Percentiles rank a stretch among this genome's conserved stretches.
phyloP scores from a whole-genome alignment of 1,284 basidiomycete species.

The Leccinum proliferum region DNA sequence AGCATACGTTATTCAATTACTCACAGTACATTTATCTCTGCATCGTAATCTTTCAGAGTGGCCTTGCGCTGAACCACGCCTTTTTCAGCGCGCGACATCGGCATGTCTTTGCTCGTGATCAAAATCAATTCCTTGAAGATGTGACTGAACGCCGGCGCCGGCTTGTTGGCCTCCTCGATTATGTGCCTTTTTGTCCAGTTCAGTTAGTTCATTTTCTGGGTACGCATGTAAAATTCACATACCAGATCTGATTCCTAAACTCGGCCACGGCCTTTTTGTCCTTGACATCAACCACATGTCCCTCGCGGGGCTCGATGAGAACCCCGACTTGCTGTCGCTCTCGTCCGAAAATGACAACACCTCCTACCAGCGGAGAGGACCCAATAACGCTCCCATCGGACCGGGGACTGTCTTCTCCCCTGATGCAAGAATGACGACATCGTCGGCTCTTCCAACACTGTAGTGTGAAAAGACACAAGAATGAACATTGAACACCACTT shows the following conservation, averaged over 20 bases:
- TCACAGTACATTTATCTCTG: constrained; percentile 25
- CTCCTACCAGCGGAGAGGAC: constrained; percentile 22
- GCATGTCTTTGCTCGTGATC: not conserved
- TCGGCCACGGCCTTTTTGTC: constrained; percentile 23
- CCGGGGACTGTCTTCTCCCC: constrained; percentile 31
- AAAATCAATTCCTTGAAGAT: constrained; percentile 19
- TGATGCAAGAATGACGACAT: constrained; percentile 24
- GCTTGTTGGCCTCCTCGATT: constrained; percentile 26
- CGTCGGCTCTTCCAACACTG: not conserved
- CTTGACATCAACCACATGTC: constrained; percentile 23
- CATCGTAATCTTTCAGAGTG: constrained; percentile 18
- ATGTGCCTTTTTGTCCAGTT: constrained; percentile 12
- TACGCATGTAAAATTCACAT: constrained; percentile 7
- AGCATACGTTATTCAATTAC: constrained; percentile 2
- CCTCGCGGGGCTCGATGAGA: constrained; percentile 32
- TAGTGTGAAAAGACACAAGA: not conserved
- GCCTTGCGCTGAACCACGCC: constrained; percentile 23
- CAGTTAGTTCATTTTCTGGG: not conserved
- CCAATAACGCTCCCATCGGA: constrained; percentile 23
- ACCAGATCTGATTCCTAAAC: constrained; percentile 34
- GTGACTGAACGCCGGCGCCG: constrained; percentile 23
- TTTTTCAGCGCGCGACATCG: constrained; percentile 18
- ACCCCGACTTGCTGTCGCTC: constrained; percentile 35
- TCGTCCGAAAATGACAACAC: constrained; percentile 37
- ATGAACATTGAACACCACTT: not conserved